Evolutionary conservation across 495 filamentous ascomycete species (phyloP), one percentile per base, ranked within the genome.

Genomic region (Aspergillus steynii): DNA sequence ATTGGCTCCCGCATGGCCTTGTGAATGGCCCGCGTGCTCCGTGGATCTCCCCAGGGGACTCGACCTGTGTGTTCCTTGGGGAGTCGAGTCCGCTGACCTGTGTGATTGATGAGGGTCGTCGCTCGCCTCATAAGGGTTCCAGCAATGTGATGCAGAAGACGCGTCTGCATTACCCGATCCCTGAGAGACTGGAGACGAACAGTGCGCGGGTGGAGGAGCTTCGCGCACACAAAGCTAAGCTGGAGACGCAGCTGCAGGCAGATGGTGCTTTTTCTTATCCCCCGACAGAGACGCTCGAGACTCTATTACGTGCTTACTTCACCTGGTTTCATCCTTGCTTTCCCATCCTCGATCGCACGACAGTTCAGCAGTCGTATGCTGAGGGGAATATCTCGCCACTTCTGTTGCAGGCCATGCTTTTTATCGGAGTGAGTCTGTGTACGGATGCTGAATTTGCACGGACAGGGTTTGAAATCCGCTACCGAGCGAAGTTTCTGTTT

Each of bases 271-370:
- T 80, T 34, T 62, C 68, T 1, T 80, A 74, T 50, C 76, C 76
- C 0, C 68, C 73, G 26, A 61, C 65, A 1, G 58, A 68, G 0
- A 67, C 75, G 0, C 72, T 71, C 53, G 68, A 74, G 10, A 61
- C 63, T 3, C 66, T 78, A 14, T 55, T 80, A 2, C 60, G 69
- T 20, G 76, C 76, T 20, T 80, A 78, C 53, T 80, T 80, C 56
- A 69, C 72, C 32, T 79, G 78, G 76, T 76, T 80, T 45, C 77
- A 80, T 56, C 78, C 78, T 4, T 77, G 75, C 34, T 80, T 79
- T 34, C 78, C 75, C 0, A 71, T 79, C 32, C 50, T 80, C 4
- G 74, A 80, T 54, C 69, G 74, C 0, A 53, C 56, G 4, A 59
- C 61, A 0, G 61, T 77, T 10, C 66, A 67, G 53, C 61, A 61